Evolutionary conservation across 2,329 filamentous ascomycete genomes (phyloP), one percentile per base, ranked within the genome.

Genomic region (Trichoderma cornu-damae): DNA sequence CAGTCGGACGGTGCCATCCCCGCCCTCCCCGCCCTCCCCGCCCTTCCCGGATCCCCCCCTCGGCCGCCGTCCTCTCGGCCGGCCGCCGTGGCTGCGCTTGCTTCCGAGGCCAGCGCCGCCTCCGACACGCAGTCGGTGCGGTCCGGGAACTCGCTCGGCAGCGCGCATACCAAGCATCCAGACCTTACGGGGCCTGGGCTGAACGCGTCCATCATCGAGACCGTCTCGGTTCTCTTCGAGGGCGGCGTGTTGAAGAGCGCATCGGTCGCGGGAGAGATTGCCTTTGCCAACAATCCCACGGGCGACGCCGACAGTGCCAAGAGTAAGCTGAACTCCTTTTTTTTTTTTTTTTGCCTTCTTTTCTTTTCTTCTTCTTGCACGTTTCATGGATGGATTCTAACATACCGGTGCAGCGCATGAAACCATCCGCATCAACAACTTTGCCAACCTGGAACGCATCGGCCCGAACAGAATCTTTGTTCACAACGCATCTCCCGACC

Each of bases 391-490:
- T 3, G 3, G 7, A 53, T 35, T 12, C 11, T 53, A 35, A 53
- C 12, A 6, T 38, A 24, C n/a, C n/a, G n/a, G n/a, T n/a, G 6
- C 14, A 43, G 16, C 20, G 83, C 75, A 77, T 28, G 81, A 92
- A 66, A 86, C 77, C 2, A 87, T 97, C 63, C 86, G 89, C 18
- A 83, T 99, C 59, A 90, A 96, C 66, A 94, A 96, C 69, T 96
- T 96, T 69, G 75, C 86, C 8, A 81, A 82, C n/a, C 80, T 99
- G 5, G 94, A 97, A 66, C 91, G 90, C 66, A 92, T 99, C 57
- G 92, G 91, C 0, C 91, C 92, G 1, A 99, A 99, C 70, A 90
- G 90, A 42, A 89, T 91, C 58, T 96, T 97, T 72, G 85, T 97
- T 51, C 84, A 86, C 30, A 87, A 90, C 63, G 77, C 81, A 4